Conservation (phyloP, 805 yeast genomes). For the Wickerhamomyces mucosus region DNA sequence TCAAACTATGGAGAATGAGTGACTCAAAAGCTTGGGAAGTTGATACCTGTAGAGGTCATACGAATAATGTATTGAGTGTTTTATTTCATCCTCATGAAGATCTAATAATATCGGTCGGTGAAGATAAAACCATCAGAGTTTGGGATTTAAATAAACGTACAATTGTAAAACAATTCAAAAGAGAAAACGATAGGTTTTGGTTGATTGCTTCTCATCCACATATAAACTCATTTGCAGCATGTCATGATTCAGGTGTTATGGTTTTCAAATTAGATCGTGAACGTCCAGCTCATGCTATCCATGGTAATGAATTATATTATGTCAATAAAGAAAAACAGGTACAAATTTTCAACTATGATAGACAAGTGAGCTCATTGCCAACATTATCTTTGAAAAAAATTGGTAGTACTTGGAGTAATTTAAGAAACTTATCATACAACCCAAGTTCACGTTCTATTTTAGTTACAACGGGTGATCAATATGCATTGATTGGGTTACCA, state of each 20-base stretch:
- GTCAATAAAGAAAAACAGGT: slow-evolving; percentile 82
- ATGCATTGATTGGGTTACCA: slow-evolving; percentile 71
- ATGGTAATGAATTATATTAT: slow-evolving; percentile 66
- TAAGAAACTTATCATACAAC: slow-evolving; percentile 79
- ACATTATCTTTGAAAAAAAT: slow-evolving; percentile 75
- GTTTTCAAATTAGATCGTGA: slow-evolving; percentile 96
- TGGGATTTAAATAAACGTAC: slow-evolving; percentile 96
- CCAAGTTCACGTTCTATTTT: slow-evolving; percentile 85
- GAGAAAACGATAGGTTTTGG: slow-evolving; percentile 96
- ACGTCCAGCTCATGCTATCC: slow-evolving; percentile 78
- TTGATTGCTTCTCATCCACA: slow-evolving; percentile 79
- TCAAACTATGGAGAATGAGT: slow-evolving; percentile 95
- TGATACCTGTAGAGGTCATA: slow-evolving; percentile 96
- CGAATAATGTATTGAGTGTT: slow-evolving; percentile 83
- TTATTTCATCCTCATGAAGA: slow-evolving; percentile 92
- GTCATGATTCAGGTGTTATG: slow-evolving; percentile 97
- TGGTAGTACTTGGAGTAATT: slow-evolving; percentile 80
- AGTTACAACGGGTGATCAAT: slow-evolving; percentile 69
- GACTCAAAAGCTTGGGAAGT: slow-evolving; percentile 99
- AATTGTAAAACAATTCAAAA: slow-evolving; percentile 86
- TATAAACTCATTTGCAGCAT: slow-evolving; percentile 89
- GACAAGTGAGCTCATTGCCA: slow-evolving; percentile 60
- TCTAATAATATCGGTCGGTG: slow-evolving; percentile 85
- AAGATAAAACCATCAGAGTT: slow-evolving; percentile 90
- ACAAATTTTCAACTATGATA: slow-evolving; percentile 63